Evolutionary conservation across 257 asterid species (phyloP), one percentile per base, ranked within the genome.

Genomic region (Scutellaria baicalensis): DNA sequence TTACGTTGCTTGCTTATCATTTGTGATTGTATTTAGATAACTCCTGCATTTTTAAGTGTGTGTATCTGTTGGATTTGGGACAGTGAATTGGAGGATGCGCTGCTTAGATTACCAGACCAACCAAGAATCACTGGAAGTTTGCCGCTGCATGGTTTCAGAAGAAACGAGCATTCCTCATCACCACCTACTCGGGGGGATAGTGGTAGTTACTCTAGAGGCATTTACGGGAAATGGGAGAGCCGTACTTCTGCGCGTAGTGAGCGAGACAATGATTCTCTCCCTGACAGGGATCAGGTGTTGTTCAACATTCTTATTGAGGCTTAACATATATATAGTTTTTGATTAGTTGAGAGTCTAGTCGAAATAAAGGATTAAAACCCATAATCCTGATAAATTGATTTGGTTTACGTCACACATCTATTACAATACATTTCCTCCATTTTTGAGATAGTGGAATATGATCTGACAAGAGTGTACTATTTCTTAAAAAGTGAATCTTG

Each of bases 281-380:
- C 96, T 59, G 95, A 86, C 73, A 77, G 66, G 81, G 98, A 87
- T 78, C 98, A 84, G 98, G 98, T 89, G 73, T 52, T 43, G 50
- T 54, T 68, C 65, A 43, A 64, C 56, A 65, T 68, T 69, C 58
- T 57, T 66, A 42, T 71, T 12, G 48, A 6, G 36, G 64, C 68
- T 50, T 36, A 35, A 49, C n/a, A 1, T 38, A 35, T 17, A 44
- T 36, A 47, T 49, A 23, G 50, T 39, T 50, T 39, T 38, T 47
- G 9, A 14, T 9, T 38, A 36, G 45, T 39, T 50, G 71, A 40
- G 66, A 76, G 27, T 58, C 68, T 78, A 51, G 48, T 49, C 45
- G 68, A 43, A 42, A 21, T 9, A 60, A 56, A 59, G 59, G 48
- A 21, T 36, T 9, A 14, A 9, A 64, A 59, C 16, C 65, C 58